phyloP scores from a whole-genome alignment of 139 green algal species.

The Tetratostichococcus sp. region DNA sequence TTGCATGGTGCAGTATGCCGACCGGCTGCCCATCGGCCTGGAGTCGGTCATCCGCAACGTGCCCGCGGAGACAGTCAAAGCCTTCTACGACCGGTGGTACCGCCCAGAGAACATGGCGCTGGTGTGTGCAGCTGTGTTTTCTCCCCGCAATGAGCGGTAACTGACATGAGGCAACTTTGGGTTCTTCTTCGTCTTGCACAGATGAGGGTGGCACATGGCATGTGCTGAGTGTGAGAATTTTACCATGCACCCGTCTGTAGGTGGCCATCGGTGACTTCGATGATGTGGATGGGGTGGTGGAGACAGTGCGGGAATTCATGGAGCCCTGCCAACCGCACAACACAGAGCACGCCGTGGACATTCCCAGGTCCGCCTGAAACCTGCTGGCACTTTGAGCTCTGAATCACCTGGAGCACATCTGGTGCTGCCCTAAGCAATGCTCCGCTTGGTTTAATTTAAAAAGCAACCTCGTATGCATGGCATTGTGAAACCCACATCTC shows the following conservation, averaged over 20 bases:
- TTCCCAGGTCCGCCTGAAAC: neutral
- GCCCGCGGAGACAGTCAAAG: slow-evolving; percentile 35
- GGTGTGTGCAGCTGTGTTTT: slow-evolving; percentile 5
- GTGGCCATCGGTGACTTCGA: slow-evolving; percentile 72
- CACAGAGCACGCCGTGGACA: neutral
- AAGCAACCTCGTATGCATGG: no score
- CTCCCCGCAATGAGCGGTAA: no score
- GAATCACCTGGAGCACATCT: no score
- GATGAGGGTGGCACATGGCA: no score
- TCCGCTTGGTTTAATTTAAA: no score
- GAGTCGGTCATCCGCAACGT: slow-evolving; percentile 66
- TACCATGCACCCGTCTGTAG: neutral
- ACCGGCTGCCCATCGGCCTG: slow-evolving; percentile 79
- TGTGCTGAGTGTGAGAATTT: neutral
- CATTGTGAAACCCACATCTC: no score
- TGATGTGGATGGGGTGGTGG: slow-evolving; percentile 42
- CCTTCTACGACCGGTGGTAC: slow-evolving; percentile 84
- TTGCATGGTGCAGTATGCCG: slow-evolving; percentile 71
- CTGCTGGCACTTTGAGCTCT: no score
- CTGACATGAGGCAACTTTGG: no score
- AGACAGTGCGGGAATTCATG: slow-evolving; percentile 20
- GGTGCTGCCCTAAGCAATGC: no score
- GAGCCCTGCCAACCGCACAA: neutral
- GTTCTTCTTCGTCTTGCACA: no score
- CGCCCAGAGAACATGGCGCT: slow-evolving; percentile 56